Conservation (phyloP, 139 green algal species). For the Chlorokybus atmophyticus region DNA sequence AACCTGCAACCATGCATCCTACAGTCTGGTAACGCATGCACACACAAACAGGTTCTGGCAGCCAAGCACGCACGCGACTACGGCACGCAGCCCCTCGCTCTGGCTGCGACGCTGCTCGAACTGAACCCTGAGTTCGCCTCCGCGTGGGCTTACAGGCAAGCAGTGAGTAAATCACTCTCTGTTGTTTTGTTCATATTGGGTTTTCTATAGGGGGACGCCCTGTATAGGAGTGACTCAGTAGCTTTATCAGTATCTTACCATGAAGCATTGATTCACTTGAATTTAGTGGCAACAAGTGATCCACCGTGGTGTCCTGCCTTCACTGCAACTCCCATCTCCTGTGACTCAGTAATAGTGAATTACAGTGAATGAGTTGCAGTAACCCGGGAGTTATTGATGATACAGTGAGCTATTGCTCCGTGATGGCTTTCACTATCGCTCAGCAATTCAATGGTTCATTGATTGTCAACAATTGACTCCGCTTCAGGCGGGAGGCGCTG, state of each 20-base stretch:
- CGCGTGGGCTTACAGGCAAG: slow-evolving; percentile 63
- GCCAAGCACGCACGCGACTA: too few relatives aligned
- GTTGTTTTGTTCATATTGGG: too few relatives aligned
- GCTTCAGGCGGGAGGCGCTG: neutral
- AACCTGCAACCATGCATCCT: too few relatives aligned
- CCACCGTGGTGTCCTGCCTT: neutral
- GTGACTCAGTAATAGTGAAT: too few relatives aligned
- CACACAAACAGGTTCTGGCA: too few relatives aligned
- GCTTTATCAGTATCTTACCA: slow-evolving; percentile 4
- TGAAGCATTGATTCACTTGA: neutral
- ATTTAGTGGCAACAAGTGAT: neutral
- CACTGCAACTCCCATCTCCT: neutral
- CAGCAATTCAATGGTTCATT: neutral
- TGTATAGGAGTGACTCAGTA: slow-evolving; percentile 8
- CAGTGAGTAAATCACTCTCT: too few relatives aligned
- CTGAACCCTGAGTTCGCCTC: slow-evolving; percentile 77
- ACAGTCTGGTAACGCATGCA: too few relatives aligned
- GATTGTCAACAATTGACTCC: neutral
- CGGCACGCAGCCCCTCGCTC: slow-evolving; percentile 5
- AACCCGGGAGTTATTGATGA: neutral
- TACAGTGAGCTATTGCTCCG: neutral
- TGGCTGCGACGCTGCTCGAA: slow-evolving; percentile 40
- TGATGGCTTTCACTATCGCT: neutral
- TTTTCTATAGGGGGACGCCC: too few relatives aligned
- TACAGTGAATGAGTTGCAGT: too few relatives aligned